Evolutionary conservation across 768 basidiomycete species (phyloP), one percentile per base, ranked within the genome.

Genomic region (Mycena olivaceomarginata): DNA sequence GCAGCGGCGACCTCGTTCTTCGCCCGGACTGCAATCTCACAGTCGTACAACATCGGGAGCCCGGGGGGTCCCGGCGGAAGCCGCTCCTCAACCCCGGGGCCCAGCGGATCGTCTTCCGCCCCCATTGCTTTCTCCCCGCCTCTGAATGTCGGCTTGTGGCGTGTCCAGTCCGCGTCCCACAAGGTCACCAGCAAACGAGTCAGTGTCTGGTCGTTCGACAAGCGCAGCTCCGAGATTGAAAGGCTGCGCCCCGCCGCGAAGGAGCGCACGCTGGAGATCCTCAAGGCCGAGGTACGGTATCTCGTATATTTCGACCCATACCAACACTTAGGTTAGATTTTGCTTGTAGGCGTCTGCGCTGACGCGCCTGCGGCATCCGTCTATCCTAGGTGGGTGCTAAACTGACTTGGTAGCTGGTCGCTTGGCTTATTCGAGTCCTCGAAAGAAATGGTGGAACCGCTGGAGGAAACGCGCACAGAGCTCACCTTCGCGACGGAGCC

Each of bases 401-500:
- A 76, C 79, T 9, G n/a, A 77, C 56, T 48, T 59, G 15, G 62
- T 63, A 51, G 18, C 15, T 40, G 46, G 20, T 2, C 37, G 5
- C 2, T 40, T 72, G 18, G 53, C 59, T 60, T 22, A 53, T 72
- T 75, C 74, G 60, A 70, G 66, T 64, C 16, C 20, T 67, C 59
- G 41, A 51, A 84, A 97, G 98, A 99, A 88, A 96, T 99, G 94
- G 97, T 98, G 40, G 98, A 99, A 85, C 98, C 98, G 37, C 87
- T 98, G 62, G 97, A 99, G 83, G 98, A 99, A 85, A 95, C 97
- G 0, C 89, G 98, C 72, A 94, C 88, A 48, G 96, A 98, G 80
- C 88, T 99, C 53, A 93, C 94, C 53, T 99, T 99, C 82, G 98
- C 98, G 10, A 98, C 98, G 0, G 98, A 99, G 82, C 94, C 94